Base-by-base conservation (phyloP, 169 alveolate species). In the Eimeria tenella region DNA sequence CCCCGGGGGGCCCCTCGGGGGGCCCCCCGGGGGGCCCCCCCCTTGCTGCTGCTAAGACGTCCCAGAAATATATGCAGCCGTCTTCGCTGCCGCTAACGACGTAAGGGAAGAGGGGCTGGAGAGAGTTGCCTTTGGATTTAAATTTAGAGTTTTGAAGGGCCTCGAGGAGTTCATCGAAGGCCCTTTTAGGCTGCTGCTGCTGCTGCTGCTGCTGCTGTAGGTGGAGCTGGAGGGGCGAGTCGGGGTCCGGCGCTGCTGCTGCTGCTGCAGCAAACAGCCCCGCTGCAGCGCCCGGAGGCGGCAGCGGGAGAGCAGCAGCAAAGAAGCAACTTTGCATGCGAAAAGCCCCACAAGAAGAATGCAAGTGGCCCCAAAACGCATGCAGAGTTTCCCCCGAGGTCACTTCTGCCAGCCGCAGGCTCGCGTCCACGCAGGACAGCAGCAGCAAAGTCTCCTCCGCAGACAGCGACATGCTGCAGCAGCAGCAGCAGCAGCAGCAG, bases 51-150 rank as follows among this genome's bases (percentile, higher is more conserved):
- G 49, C 77, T 23, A 17, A n/a, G 9, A 73, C 21, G 1, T 73
- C 53, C 84, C 53, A 31, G 15, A 73, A 73, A 10, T 73, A 31
- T 11, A 23, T 23, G 84, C 58, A 73, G 56, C 53, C 15, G 58
- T 73, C 84, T n/a, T 68, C 77, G 31, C 77, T 68, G 42, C 77
- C 77, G 77, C 77, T 68, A 10, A 68, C 77, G 1, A 23, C 77
- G 31, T 68, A 68, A 13, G 77, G 77, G 1, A 13, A 8, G 42
- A 58, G 19, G 21, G 19, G 68, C 68, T 58, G 68, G 19, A 58
- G 68, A 58, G 0, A 0, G 1, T 58, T 13, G 2, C 1, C 3
- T 58, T 58, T 17, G 19, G 11, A 58, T 58, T 17, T 13, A 3
- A 58, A 58, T 58, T 58, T 58, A 3, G 68, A 58, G 68, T 13